A percentile compares a stretch with the other conserved stretches of the same genome.
Evolutionary conservation across 2,329 filamentous ascomycete species (phyloP).

Genomic region (Colletotrichum sojae): DNA sequence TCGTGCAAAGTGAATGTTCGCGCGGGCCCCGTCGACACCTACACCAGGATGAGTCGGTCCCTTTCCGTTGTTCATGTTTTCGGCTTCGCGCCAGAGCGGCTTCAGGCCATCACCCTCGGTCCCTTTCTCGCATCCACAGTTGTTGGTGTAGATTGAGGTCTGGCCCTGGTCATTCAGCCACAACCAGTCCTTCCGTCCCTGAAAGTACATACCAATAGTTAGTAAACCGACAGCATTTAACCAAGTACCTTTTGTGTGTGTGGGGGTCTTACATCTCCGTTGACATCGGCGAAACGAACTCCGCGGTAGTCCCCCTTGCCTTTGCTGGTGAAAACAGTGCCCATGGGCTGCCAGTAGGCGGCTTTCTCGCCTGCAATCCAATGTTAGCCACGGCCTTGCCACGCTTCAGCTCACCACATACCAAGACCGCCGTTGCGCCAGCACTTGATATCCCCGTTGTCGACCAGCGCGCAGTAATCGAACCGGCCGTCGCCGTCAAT

Average conservation of each 20-base stretch:
- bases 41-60: too few relatives aligned
- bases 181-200: slow-evolving; percentile 45
- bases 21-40: slow-evolving; percentile 39
- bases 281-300: slow-evolving; percentile 45
- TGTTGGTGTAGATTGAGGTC: slow-evolving; percentile 44
- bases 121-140: slow-evolving; percentile 41
- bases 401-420: slow-evolving; percentile 42
- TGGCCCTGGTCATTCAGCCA: slow-evolving; percentile 43
- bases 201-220: background rate
- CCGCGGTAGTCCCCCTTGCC: slow-evolving; percentile 43
- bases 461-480: slow-evolving; percentile 50
- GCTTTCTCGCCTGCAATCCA: slow-evolving; percentile 24
- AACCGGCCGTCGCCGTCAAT: slow-evolving; percentile 51
- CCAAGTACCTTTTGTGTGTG: background rate
- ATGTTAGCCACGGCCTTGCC: too few relatives aligned
- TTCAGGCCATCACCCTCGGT: slow-evolving; percentile 42
- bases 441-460: slow-evolving; percentile 46
- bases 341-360: slow-evolving; percentile 52
- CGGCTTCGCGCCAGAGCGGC: slow-evolving; percentile 43
- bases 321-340: slow-evolving; percentile 41
- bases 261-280: slow-evolving; percentile 37
- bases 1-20: slow-evolving; percentile 35
- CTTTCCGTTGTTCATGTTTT: background rate
- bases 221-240: too few relatives aligned
- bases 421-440: slow-evolving; percentile 50